Evolutionary conservation across 176 grass and related monocot species (phyloP), one percentile per base, ranked within the genome.

Genomic region (Lolium multiflorum): DNA sequence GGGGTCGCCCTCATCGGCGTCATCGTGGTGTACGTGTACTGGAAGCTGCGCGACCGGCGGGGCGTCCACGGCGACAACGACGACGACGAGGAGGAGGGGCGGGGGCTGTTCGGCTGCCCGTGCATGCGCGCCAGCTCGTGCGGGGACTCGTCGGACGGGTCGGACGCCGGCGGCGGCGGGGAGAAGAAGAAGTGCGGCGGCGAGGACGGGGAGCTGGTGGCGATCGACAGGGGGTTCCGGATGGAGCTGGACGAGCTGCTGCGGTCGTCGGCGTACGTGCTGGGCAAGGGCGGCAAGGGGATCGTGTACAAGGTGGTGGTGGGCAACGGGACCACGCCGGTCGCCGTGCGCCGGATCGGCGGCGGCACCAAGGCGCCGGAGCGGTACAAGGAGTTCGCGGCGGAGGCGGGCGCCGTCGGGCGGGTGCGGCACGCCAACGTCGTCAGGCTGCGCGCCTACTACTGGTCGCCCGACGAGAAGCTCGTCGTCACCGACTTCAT

Each of bases 241-340:
- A 85, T 97, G 84, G 91, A 97, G 59, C 81, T 97, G 90, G 92
- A 97, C 72, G 95, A 97, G 82, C 85, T 97, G 81, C 86, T 97
- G 62, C 87, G 95, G 20, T 92, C 92, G 10, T 97, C 95, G 26
- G 95, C 95, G 44, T 97, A 97, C 85, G 95, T 97, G 56, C 89
- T 97, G 21, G 95, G 95, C 5, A 97, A 97, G 12, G 91, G 95
- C 5, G 95, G 87, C n/a, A 93, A 93, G 85, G 95, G 95, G 74
- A 95, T 97, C 49, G 92, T 97, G 84, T 97, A 97, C 89, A 97
- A 97, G 92, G 95, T 97, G 82, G 95, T 97, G 79, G 89, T 97
- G 41, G 92, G 92, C 22, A 89, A 91, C 35, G 95, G 95, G 11
- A 86, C 83, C 16, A 86, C 83, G 26, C 87, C 95, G 0, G 95